These are phyloP conservation scores for Dimocarpus longan DNA, from an alignment of 345 rosid species.

Conservation along the genomic window DNA sequence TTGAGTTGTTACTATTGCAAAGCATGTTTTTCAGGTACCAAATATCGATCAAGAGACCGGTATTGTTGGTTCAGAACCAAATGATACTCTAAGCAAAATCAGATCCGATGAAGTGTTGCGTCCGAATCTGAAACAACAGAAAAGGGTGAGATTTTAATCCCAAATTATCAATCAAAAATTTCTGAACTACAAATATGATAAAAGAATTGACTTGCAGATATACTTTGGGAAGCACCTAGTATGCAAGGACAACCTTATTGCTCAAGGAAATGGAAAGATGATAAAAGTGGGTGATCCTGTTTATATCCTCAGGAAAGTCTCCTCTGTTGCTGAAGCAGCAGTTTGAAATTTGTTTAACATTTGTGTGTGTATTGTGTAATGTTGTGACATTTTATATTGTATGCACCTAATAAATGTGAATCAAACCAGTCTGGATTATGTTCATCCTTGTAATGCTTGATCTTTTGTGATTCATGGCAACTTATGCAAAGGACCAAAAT, in stretches of 20 bases:
- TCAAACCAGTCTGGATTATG: too few relatives aligned
- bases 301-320: constrained; percentile 48
- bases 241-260: constrained; percentile 45
- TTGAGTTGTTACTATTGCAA: neutral
- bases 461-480: too few relatives aligned
- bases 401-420: too few relatives aligned
- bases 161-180: neutral
- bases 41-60: constrained; percentile 73
- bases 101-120: constrained; percentile 70
- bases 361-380: too few relatives aligned
- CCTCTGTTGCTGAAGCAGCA: constrained; percentile 71
- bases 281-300: constrained; percentile 75
- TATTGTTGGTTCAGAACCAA: constrained; percentile 62
- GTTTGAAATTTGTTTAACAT: constrained; percentile 37
- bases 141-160: constrained; percentile 50
- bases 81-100: constrained; percentile 56
- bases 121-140: constrained; percentile 62
- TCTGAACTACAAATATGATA: too few relatives aligned
- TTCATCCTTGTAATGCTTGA: too few relatives aligned
- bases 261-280: constrained; percentile 39
- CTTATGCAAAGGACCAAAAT: too few relatives aligned
- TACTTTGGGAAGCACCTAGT: constrained; percentile 87
- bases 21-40: constrained; percentile 50
- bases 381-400: too few relatives aligned
- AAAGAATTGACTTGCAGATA: constrained; percentile 38